Base-by-base conservation (phyloP, 1,284 basidiomycete genomes). In the Rhodotorula sp. region DNA sequence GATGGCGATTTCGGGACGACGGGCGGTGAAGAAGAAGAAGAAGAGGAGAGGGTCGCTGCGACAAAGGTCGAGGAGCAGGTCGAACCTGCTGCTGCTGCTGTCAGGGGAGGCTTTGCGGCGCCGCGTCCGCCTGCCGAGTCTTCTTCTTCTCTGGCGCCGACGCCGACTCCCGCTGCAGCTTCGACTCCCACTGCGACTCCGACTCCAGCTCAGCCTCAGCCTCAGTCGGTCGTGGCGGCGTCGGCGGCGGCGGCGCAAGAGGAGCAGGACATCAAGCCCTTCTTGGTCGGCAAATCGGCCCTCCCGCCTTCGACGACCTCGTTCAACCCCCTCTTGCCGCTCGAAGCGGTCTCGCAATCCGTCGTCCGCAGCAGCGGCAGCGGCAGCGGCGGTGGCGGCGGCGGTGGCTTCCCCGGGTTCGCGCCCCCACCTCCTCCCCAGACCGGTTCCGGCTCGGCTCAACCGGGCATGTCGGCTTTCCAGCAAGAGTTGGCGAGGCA, bases 1-100 rank as follows among this genome's bases (percentile, higher is more conserved):
- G 67, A 71, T 48, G 69, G 56, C 19, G 69, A 74, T 48, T 66
- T 68, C 45, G 26, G 56, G 1, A 60, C 56, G 4, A 55, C 66
- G 18, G 64, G 49, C n/a, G 64, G n/a, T 4, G 57, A 48, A 2
- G 63, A 49, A 5, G 61, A 52, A 3, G 73, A 65, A 2, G 61
- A 54, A 6, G 65, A 54, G 4, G 65, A 64, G 19, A 49, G 50
- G 3, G 54, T 45, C 23, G 49, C 62, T 38, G 5, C 38, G 10
- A 12, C 38, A 12, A 43, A 60, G 19, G 52, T 60, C 50, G 54
- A 47, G 26, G 61, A 23, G 34, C 18, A 54, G n/a, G 28, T 31
- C 8, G 58, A 59, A 14, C n/a, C 50, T 28, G 54, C 15, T 14
- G 52, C 23, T 16, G 28, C 54, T 14, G 54, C 28, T 26, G 28